Evolutionary conservation across 768 basidiomycete species (phyloP).

Genomic region (Mycena amicta): DNA sequence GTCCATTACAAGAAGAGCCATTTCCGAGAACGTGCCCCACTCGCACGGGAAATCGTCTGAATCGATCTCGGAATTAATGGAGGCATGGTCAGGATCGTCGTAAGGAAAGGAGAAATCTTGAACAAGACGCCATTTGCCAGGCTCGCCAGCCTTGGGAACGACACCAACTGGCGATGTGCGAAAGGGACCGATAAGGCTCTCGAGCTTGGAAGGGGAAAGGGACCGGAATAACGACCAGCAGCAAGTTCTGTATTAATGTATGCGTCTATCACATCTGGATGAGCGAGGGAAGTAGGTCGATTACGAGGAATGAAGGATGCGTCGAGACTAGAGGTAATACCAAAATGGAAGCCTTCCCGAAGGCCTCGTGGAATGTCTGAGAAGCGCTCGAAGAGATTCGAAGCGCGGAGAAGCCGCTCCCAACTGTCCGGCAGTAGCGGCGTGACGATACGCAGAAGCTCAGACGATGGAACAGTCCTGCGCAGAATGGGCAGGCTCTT

Average conservation of each 20-base stretch:
- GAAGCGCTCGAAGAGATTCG: slow-evolving; percentile 19
- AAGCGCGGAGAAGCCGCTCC: slow-evolving; percentile 8
- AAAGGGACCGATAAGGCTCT: slow-evolving; percentile 28
- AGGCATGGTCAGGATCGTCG: slow-evolving; percentile 16
- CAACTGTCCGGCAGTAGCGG: slow-evolving; percentile 26
- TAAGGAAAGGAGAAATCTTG: slow-evolving; percentile 24
- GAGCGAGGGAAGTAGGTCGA: slow-evolving; percentile 19
- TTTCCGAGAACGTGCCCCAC: slow-evolving; percentile 36
- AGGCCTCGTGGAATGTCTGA: slow-evolving; percentile 25
- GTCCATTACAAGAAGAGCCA: slow-evolving; percentile 26
- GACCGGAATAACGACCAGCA: slow-evolving; percentile 16
- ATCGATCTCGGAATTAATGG: slow-evolving; percentile 31
- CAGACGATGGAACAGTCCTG: slow-evolving; percentile 19
- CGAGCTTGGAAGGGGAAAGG: slow-evolving; percentile 17
- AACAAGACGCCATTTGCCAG: slow-evolving; percentile 26
- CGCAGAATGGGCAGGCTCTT: slow-evolving; percentile 18
- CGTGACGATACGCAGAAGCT: slow-evolving; percentile 25
- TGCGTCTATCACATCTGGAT: slow-evolving; percentile 12
- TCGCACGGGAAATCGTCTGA: slow-evolving; percentile 27
- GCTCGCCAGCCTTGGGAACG: slow-evolving; percentile 20
- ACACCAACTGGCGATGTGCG: slow-evolving; percentile 30
- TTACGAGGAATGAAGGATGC: slow-evolving; percentile 24
- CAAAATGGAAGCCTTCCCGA: slow-evolving; percentile 27
- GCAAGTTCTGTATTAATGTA: slow-evolving; percentile 21
- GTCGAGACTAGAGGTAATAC: slow-evolving; percentile 6